A percentile compares a stretch with the other conserved stretches of the same genome.
Conservation (phyloP, 2,329 filamentous ascomycete species). For the Calonectria fujianensis region DNA sequence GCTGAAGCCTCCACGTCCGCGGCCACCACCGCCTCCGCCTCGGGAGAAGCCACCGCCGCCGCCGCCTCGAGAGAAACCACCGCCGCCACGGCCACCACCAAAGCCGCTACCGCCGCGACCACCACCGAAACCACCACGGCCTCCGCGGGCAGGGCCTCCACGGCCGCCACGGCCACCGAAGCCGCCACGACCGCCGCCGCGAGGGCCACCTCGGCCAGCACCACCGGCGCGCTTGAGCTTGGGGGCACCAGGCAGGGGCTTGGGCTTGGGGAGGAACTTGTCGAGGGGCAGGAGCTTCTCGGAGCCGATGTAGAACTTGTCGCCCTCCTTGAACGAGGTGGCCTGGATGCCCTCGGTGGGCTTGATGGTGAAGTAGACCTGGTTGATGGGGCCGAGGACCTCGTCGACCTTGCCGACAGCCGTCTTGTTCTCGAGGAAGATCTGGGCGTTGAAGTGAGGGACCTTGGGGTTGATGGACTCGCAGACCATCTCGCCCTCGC, state of each 20-base stretch:
- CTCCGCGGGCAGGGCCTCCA: constrained; percentile 57
- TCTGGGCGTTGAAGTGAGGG: constrained; percentile 98
- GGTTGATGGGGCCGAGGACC: constrained; percentile 96
- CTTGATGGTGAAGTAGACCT: constrained; percentile 99
- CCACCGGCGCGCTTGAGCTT: constrained; percentile 77
- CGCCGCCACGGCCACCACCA: constrained; percentile 51
- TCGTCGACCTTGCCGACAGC: constrained; percentile 98
- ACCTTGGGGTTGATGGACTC: constrained; percentile 96
- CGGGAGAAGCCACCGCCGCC: constrained; percentile 54
- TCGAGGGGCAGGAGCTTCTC: constrained; percentile 97
- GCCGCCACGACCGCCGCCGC: constrained; percentile 59
- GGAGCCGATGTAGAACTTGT: constrained; percentile 96
- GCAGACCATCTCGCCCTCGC: constrained; percentile 99
- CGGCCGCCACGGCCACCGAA: constrained; percentile 59
- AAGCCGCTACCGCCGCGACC: constrained; percentile 59
- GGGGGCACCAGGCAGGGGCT: constrained; percentile 79
- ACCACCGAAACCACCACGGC: constrained; percentile 50
- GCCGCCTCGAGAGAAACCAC: constrained; percentile 47
- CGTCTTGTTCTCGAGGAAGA: constrained; percentile 99
- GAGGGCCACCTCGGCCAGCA: constrained; percentile 62
- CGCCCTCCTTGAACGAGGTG: constrained; percentile 93
- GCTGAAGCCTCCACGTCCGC: constrained; percentile 51
- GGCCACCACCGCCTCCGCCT: constrained; percentile 57
- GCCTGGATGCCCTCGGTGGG: constrained; percentile 97
- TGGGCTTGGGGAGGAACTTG: constrained; percentile 97